phyloP scores from a whole-genome alignment of 495 filamentous ascomycete genomes.

The Astrothelium subdiscretum region DNA sequence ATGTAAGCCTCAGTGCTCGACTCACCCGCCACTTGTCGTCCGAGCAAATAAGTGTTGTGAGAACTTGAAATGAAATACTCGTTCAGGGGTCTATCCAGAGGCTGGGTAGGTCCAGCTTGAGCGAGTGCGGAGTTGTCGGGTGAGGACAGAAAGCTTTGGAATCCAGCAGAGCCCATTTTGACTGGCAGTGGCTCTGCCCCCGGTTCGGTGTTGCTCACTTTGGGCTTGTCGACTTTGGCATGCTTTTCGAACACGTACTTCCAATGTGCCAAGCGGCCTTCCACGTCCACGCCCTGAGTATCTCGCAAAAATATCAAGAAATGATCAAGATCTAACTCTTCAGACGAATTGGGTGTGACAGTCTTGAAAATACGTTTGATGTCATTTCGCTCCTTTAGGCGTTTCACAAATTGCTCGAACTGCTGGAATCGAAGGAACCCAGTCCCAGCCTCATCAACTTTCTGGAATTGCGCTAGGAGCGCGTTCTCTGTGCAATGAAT shows the following conservation, averaged over 20 bases:
- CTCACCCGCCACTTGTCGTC: constrained; percentile 75
- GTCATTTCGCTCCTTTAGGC: constrained; percentile 75
- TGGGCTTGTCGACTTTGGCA: constrained; percentile 40
- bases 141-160: constrained; percentile 68
- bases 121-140: constrained; percentile 40
- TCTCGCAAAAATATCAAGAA: constrained; percentile 67
- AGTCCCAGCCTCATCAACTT: constrained; percentile 50
- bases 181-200: constrained; percentile 1
- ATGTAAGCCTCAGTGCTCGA: constrained; percentile 95
- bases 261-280: constrained; percentile 53
- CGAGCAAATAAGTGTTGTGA: constrained; percentile 93
- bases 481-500: constrained; percentile 72
- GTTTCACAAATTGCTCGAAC: constrained; percentile 69
- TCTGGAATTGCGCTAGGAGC: constrained; percentile 61
- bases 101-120: constrained; percentile 35
- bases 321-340: constrained; percentile 48
- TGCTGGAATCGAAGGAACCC: constrained; percentile 60
- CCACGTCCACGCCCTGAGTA: constrained; percentile 64
- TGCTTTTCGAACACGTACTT: constrained; percentile 62
- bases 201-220: constrained; percentile 26
- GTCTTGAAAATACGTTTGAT: constrained; percentile 56
- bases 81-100: constrained; percentile 74
- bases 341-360: constrained; percentile 37
- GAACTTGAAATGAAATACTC: constrained; percentile 98
- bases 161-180: constrained; percentile 62